phyloP scores from a whole-genome alignment of 306 rosid species.

The Cicer cuneatum region DNA sequence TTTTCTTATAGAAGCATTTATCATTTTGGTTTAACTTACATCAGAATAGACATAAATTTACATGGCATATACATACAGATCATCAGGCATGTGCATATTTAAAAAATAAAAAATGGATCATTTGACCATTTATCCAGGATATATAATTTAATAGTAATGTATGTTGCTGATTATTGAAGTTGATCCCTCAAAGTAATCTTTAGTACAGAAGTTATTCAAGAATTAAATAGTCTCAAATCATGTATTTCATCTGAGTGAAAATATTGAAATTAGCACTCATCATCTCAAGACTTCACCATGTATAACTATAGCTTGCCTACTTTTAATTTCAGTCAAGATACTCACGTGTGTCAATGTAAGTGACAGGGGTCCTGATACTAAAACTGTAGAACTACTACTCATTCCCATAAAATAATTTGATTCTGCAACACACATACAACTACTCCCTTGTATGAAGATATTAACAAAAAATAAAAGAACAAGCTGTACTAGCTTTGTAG shows the following conservation, averaged over 20 bases:
- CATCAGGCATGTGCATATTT: neutral
- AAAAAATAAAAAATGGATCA: neutral
- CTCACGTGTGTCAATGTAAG: neutral
- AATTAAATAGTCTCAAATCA: constrained; percentile 12
- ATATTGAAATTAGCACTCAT: neutral
- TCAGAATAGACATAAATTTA: constrained; percentile 11
- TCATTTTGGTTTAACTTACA: constrained; percentile 12
- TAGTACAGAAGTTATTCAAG: constrained; percentile 18
- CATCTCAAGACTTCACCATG: neutral
- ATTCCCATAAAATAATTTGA: constrained; percentile 8
- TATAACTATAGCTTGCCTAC: neutral
- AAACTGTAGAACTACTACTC: constrained; percentile 20
- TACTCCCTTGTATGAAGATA: constrained; percentile 17
- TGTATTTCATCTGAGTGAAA: neutral
- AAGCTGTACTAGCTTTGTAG: neutral
- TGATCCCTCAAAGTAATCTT: neutral
- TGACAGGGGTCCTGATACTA: neutral
- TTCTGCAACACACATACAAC: constrained; percentile 4
- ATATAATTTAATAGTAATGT: neutral
- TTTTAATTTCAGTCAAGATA: neutral
- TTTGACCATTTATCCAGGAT: constrained; percentile 1
- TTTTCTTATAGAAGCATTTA: neutral
- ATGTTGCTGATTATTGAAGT: neutral
- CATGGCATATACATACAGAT: neutral
- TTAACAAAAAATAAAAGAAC: constrained; percentile 29